Conservation (phyloP, 345 rosid genomes). For the Ceriops tagal region DNA sequence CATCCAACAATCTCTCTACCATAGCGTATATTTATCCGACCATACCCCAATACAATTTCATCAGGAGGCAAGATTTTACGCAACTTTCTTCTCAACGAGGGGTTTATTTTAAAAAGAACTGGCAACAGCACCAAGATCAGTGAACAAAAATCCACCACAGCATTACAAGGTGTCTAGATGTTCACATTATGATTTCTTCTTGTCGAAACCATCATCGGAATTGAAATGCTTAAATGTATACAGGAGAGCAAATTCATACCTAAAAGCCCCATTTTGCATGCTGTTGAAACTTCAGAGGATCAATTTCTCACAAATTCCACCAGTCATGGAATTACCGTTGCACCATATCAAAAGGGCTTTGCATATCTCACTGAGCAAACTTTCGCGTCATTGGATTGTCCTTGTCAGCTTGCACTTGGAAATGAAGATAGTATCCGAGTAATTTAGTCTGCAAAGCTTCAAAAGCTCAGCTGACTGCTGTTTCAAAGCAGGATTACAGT, state of each 20-base stretch:
- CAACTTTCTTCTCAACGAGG: slow-evolving; percentile 10
- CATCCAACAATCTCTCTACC: slow-evolving; percentile 9
- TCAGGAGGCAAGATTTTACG: slow-evolving; percentile 12
- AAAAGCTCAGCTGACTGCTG: slow-evolving; percentile 53
- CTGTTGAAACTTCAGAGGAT: slow-evolving; percentile 13
- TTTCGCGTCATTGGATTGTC: slow-evolving; percentile 45
- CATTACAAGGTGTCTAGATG: slow-evolving; percentile 1
- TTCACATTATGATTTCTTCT: slow-evolving; percentile 17
- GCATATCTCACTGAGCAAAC: neutral
- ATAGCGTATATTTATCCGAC: slow-evolving; percentile 14
- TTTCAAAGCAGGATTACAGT: slow-evolving; percentile 57
- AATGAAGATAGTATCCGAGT: slow-evolving; percentile 51
- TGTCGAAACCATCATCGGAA: slow-evolving; percentile 29
- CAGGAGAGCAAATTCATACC: slow-evolving; percentile 26
- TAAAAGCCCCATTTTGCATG: slow-evolving; percentile 19
- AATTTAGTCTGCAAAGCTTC: slow-evolving; percentile 61
- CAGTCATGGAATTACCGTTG: slow-evolving; percentile 1
- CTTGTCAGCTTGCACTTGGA: slow-evolving; percentile 69
- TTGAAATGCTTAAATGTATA: slow-evolving; percentile 29
- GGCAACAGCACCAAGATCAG: too few relatives aligned
- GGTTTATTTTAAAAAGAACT: slow-evolving; percentile 20
- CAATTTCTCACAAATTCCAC: neutral
- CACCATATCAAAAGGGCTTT: neutral
- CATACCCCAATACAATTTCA: slow-evolving; percentile 22
- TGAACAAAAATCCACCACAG: too few relatives aligned